phyloP scores from a whole-genome alignment of 1,139 yeast genomes.

The Yamadazyma aaseri region DNA sequence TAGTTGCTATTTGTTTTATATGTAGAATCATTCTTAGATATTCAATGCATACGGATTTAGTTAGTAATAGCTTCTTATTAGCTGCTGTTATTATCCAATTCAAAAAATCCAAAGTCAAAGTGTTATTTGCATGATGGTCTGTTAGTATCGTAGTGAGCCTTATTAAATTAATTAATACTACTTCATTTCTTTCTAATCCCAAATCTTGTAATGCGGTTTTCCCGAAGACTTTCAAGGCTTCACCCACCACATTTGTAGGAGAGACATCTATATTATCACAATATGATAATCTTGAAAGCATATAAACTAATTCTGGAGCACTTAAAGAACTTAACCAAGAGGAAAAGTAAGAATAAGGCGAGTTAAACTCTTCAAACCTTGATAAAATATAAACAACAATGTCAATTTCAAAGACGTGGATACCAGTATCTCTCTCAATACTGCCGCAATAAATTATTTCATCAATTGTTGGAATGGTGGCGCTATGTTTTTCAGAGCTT shows the following conservation, averaged over 20 bases:
- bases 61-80: constrained; percentile 24
- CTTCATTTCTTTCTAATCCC: constrained; percentile 33
- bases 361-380: no score
- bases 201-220: constrained; percentile 9
- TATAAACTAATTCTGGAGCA: background rate
- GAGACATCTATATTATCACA: background rate
- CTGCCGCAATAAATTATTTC: background rate
- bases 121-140: constrained; percentile 24
- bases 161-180: constrained; percentile 27
- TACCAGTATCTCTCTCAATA: no score
- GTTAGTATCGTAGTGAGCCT: constrained; percentile 17
- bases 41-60: constrained; percentile 10
- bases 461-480: background rate
- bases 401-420: background rate
- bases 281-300: background rate
- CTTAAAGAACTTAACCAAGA: background rate
- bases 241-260: background rate
- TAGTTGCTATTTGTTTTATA: background rate
- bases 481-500: background rate
- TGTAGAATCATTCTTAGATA: constrained; percentile 10
- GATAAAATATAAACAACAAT: background rate
- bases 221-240: constrained; percentile 4
- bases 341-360: background rate
- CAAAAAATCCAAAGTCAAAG: constrained; percentile 26
- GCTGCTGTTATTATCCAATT: constrained; percentile 34